Evolutionary conservation across 257 asterid genomes (phyloP).

Genomic region (Nicotiana attenuata): DNA sequence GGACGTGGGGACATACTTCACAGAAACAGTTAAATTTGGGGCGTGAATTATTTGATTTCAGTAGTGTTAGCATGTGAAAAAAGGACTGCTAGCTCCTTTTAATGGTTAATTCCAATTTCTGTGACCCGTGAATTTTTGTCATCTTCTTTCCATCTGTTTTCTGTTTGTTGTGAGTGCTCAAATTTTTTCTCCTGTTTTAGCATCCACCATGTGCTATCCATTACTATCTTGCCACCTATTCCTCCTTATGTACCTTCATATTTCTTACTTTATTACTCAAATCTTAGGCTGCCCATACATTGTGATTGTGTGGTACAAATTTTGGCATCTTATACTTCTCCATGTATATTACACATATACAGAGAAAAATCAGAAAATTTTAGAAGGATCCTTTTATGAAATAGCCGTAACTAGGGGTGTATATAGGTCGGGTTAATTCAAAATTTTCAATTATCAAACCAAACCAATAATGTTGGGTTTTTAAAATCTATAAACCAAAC

Average conservation of each 20-base stretch:
- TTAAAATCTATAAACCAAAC: too few species aligned
- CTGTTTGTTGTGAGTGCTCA: slow-evolving; percentile 10
- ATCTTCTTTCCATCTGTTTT: slow-evolving; percentile 38
- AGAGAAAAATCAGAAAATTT: neutral
- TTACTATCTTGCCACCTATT: slow-evolving; percentile 6
- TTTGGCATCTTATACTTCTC: neutral
- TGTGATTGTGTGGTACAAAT: neutral
- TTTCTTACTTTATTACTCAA: neutral
- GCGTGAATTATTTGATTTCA: slow-evolving; percentile 27
- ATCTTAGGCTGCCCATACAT: neutral
- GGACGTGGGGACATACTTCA: slow-evolving; percentile 19
- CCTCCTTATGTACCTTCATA: neutral
- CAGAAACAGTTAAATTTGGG: slow-evolving; percentile 16
- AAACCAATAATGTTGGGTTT: too few species aligned
- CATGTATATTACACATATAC: too few species aligned
- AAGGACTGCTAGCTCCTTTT: slow-evolving; percentile 14
- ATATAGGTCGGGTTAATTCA: too few species aligned
- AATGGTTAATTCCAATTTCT: slow-evolving; percentile 38
- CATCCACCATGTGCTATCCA: slow-evolving; percentile 31
- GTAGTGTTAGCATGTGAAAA: slow-evolving; percentile 42
- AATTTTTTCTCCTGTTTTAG: slow-evolving; percentile 11
- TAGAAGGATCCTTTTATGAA: neutral
- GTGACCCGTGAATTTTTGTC: slow-evolving; percentile 78
- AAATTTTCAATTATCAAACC: too few species aligned
- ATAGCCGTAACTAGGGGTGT: neutral